Percentiles rank a stretch among this genome's conserved stretches.
Evolutionary conservation across 768 basidiomycete species (phyloP).

Genomic region (Tricholoma matsutake): DNA sequence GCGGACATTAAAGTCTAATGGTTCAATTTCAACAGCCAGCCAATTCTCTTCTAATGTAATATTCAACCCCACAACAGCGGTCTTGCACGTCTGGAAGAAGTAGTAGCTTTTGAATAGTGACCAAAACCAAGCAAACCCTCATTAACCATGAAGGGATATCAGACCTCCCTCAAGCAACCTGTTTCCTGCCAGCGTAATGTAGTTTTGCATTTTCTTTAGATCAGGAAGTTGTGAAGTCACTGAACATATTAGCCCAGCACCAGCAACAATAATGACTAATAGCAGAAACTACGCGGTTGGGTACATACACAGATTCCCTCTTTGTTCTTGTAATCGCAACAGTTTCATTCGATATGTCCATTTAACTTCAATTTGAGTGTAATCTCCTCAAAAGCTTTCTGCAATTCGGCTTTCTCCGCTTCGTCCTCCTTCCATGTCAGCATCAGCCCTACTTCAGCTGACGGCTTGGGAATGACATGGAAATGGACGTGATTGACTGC

Average conservation of each 20-base stretch:
- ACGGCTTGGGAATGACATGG: conserved; percentile 90
- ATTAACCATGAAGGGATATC: no score
- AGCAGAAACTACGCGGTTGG: neutral
- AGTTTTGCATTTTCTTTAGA: neutral
- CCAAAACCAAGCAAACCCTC: neutral
- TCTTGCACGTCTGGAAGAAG: neutral
- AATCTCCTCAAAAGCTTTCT: conserved; percentile 55
- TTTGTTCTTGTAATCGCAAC: neutral
- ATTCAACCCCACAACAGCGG: neutral
- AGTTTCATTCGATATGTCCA: neutral
- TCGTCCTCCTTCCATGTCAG: conserved; percentile 75
- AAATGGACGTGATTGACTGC: conserved; percentile 88
- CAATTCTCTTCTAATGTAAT: neutral
- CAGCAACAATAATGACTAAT: no score
- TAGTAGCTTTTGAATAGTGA: neutral
- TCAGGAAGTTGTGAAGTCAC: neutral
- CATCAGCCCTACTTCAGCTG: conserved; percentile 67
- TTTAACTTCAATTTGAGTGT: conserved; percentile 44
- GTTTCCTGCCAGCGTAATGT: no score
- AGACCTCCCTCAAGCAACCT: no score
- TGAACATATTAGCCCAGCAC: no score
- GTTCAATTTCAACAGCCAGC: conserved; percentile 5
- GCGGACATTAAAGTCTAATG: conserved; percentile 27
- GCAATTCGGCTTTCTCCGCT: conserved; percentile 61
- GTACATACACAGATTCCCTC: neutral